Percentiles rank a stretch among this genome's conserved stretches.
phyloP scores from a whole-genome alignment of 2,329 filamentous ascomycete genomes.

The Cercospora nicotianae region DNA sequence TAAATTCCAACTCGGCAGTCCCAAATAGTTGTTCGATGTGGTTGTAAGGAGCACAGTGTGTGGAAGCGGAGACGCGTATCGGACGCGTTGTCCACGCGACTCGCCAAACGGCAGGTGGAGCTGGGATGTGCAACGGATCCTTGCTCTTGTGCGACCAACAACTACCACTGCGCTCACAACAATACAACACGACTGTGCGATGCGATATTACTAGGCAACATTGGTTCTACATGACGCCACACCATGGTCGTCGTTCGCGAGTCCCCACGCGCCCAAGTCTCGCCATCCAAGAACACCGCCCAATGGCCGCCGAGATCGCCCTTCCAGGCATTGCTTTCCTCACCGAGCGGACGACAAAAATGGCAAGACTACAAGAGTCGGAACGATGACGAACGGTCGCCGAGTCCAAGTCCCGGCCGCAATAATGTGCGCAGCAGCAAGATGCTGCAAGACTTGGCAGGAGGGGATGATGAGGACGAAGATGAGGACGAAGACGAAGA shows the following conservation, averaged over 20 bases:
- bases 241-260: slow-evolving; percentile 49
- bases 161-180: slow-evolving; percentile 12
- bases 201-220: slow-evolving; percentile 7
- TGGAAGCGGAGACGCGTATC: slow-evolving; percentile 7
- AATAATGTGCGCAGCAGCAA: slow-evolving; percentile 31
- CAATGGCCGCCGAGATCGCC: slow-evolving; percentile 65
- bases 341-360: slow-evolving; percentile 76
- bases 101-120: background rate
- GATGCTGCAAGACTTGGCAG: slow-evolving; percentile 32
- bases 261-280: slow-evolving; percentile 48
- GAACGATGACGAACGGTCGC: slow-evolving; percentile 35
- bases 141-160: slow-evolving; percentile 9
- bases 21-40: background rate
- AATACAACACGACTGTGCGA: slow-evolving; percentile 4
- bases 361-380: slow-evolving; percentile 67
- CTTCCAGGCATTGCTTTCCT: slow-evolving; percentile 62
- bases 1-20: background rate
- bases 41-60: background rate
- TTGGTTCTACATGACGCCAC: slow-evolving; percentile 2
- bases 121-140: slow-evolving; percentile 13
- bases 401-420: slow-evolving; percentile 59
- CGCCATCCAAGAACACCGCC: slow-evolving; percentile 45
- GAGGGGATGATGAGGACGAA: slow-evolving; percentile 33
- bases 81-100: slow-evolving; percentile 20
- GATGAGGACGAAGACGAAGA: slow-evolving; percentile 69